These are phyloP conservation scores for Catenaria anguillulae DNA, from an alignment of 371 early-diverging fungal genomes.

Conservation along the genomic window DNA sequence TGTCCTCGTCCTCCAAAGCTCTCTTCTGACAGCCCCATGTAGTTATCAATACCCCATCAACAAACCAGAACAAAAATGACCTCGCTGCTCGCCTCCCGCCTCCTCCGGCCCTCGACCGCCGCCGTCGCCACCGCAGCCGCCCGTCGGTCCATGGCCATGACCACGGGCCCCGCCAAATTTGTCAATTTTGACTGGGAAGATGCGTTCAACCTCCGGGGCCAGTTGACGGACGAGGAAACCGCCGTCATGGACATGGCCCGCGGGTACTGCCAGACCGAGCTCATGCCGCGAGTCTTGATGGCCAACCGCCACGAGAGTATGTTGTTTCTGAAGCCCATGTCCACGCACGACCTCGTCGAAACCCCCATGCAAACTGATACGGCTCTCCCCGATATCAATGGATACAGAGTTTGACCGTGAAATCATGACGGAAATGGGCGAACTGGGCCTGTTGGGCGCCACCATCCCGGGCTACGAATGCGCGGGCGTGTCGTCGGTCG, in stretches of 20 bases:
- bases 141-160: not conserved
- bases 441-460: constrained; percentile 82
- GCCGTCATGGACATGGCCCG: constrained; percentile 69
- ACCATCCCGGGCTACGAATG: constrained; percentile 95
- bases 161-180: not conserved
- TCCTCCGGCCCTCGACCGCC: too few species aligned
- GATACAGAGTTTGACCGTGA: constrained; percentile 64
- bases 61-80: too few species aligned
- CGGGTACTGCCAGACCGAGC: constrained; percentile 75
- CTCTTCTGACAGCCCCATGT: too few species aligned
- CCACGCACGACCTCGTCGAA: too few species aligned
- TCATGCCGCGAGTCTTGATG: constrained; percentile 66
- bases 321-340: constrained; percentile 12
- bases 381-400: too few species aligned
- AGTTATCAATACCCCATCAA: too few species aligned
- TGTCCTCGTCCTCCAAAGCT: too few species aligned
- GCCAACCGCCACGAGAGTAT: constrained; percentile 78
- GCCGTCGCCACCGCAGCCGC: too few species aligned
- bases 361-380: too few species aligned
- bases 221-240: constrained; percentile 77
- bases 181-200: constrained; percentile 85
- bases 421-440: constrained; percentile 88
- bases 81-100: too few species aligned
- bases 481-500: constrained; percentile 91
- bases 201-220: constrained; percentile 65